These are phyloP conservation scores for Coemansia guatemalensis DNA, from an alignment of 192 early-diverging fungal genomes.

Conservation along the genomic window DNA sequence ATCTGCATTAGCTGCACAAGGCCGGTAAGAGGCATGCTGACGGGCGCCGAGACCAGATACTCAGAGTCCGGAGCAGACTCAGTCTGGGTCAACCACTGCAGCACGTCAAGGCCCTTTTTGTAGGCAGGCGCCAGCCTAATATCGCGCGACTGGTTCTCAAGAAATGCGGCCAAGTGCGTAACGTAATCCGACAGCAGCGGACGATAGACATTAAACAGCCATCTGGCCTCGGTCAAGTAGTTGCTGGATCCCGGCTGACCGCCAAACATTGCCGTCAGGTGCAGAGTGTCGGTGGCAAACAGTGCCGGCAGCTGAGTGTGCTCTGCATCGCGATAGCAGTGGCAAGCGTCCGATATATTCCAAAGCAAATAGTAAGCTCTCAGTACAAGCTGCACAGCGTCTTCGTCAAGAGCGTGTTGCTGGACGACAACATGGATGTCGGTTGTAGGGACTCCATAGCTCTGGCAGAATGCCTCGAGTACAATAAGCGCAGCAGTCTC, in stretches of 20 bases:
- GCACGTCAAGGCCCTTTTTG: constrained; percentile 67
- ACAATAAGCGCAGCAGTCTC: neutral
- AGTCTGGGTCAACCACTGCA: constrained; percentile 70
- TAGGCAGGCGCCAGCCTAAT: constrained; percentile 55
- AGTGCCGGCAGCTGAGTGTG: neutral
- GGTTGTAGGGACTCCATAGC: neutral
- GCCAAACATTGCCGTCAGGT: constrained; percentile 83
- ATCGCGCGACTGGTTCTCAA: constrained; percentile 58
- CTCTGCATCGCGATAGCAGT: constrained; percentile 55
- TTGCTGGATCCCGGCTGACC: constrained; percentile 84
- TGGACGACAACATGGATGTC: constrained; percentile 18
- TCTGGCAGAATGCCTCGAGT: neutral
- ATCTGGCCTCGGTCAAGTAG: constrained; percentile 82
- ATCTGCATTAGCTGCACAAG: constrained; percentile 84
- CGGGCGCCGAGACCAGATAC: constrained; percentile 69
- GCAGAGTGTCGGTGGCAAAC: constrained; percentile 53
- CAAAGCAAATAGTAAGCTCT: constrained; percentile 23
- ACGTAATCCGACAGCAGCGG: constrained; percentile 69
- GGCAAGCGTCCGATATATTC: constrained; percentile 43
- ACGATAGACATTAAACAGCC: too few species aligned
- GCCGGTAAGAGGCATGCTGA: constrained; percentile 81
- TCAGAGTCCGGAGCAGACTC: constrained; percentile 66
- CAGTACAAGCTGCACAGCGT: constrained; percentile 12
- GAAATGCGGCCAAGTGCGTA: constrained; percentile 64
- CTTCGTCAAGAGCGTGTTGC: constrained; percentile 9